Evolutionary conservation across 495 filamentous ascomycete species (phyloP), one percentile per base, ranked within the genome.

Genomic region (Aspergillus conjunctus): DNA sequence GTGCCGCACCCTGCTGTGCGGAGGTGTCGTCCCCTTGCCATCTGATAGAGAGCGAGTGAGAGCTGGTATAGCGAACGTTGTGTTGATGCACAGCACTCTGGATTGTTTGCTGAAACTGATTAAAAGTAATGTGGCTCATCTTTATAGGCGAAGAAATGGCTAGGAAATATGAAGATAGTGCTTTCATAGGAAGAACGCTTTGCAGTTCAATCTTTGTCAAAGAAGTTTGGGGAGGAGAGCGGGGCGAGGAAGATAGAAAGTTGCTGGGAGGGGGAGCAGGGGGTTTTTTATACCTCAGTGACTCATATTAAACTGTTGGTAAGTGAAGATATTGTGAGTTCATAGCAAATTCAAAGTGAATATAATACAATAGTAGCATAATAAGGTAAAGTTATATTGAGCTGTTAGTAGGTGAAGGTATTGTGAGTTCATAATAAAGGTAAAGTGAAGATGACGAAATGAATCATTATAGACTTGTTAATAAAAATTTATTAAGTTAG

Each of bases 11-110:
- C 15, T 22, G 21, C 2, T 33, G 0, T 33, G 44, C 43, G 14
- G 17, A n/a, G 1, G 10, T 54, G 34, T 37, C 55, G n/a, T 58
- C 55, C 7, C 11, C 30, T 7, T 58, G 20, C 55, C 55, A 58
- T 58, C 55, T 32, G 21, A 54, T 39, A n/a, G 51, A 21, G 51
- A 43, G n/a, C 10, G 30, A 20, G 33, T 54, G 15, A 6, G 51
- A 54, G 6, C 26, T 26, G 17, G 32, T 26, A 17, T 54, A 54
- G 0, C 21, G 33, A 14, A 22, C 26, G 32, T 15, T 43, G 3
- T 26, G 15, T 33, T 54, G 33, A 6, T 10, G 33, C 1, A n/a
- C 51, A 15, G 34, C 32, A n/a, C n/a, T 8, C 8, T 15, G 51
- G 3, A 51, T 31, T 7, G 48, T 51, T 6, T 32, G 21, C 1